Percentiles rank a stretch among this genome's conserved stretches.
Evolutionary conservation across 1,284 basidiomycete species (phyloP).

Genomic region (Apiotrichum gracile): DNA sequence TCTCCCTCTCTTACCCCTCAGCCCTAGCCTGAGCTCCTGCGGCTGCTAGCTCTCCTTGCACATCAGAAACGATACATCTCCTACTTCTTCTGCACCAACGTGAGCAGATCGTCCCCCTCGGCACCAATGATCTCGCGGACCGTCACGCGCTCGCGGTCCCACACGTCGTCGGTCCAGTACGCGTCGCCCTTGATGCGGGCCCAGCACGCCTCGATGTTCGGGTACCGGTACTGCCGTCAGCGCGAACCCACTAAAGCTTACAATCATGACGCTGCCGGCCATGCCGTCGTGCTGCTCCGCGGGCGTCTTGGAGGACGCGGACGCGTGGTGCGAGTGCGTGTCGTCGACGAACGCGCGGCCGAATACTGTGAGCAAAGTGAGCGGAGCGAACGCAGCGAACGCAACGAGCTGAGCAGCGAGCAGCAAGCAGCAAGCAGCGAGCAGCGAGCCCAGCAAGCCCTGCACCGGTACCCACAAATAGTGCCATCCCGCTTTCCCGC

Average conservation of each 20-base stretch:
- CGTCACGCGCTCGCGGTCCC: constrained; percentile 24
- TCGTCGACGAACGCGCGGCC: constrained; percentile 12
- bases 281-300: constrained; percentile 15
- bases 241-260: too few relatives aligned
- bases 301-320: background rate
- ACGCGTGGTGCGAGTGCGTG: background rate
- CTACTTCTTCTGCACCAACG: background rate
- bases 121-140: constrained; percentile 4
- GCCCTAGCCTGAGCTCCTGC: too few relatives aligned
- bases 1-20: too few relatives aligned
- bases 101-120: constrained; percentile 2
- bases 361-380: constrained; percentile 8
- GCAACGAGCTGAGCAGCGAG: too few relatives aligned
- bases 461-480: background rate
- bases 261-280: constrained; percentile 37
- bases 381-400: too few relatives aligned
- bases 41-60: too few relatives aligned
- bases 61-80: background rate
- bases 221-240: constrained; percentile 29
- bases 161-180: constrained; percentile 40
- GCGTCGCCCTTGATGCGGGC: constrained; percentile 32
- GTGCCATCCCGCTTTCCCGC: constrained; percentile 3
- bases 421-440: too few relatives aligned
- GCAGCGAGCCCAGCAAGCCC: too few relatives aligned
- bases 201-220: constrained; percentile 28